phyloP scores from a whole-genome alignment of 2,329 filamentous ascomycete species.

The Truncatella angustata region DNA sequence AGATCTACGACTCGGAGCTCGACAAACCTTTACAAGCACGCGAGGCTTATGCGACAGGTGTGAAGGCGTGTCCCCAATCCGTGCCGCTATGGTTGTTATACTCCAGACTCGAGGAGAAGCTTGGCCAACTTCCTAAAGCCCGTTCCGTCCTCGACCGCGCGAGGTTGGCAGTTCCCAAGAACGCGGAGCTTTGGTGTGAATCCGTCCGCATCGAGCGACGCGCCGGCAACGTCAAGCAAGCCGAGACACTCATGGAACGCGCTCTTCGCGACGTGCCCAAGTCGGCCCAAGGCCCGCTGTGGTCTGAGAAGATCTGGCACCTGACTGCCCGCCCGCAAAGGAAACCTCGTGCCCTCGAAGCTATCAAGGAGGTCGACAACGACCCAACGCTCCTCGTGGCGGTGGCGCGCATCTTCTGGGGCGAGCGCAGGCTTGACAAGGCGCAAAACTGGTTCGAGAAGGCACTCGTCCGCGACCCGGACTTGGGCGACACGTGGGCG shows the following conservation, averaged over 20 bases:
- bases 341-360: slow-evolving; percentile 86
- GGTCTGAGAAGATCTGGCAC: slow-evolving; percentile 94
- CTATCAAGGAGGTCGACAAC: slow-evolving; percentile 95
- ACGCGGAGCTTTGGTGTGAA: slow-evolving; percentile 83
- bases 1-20: slow-evolving; percentile 81
- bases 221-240: slow-evolving; percentile 78
- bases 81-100: slow-evolving; percentile 89
- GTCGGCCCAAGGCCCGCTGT: slow-evolving; percentile 70
- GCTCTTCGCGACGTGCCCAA: slow-evolving; percentile 89
- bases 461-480: slow-evolving; percentile 81
- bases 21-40: slow-evolving; percentile 79
- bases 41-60: slow-evolving; percentile 85
- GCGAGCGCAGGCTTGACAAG: slow-evolving; percentile 86
- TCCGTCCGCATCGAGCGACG: slow-evolving; percentile 90
- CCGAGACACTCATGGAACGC: slow-evolving; percentile 88
- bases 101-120: slow-evolving; percentile 80
- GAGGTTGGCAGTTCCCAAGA: slow-evolving; percentile 82
- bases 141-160: slow-evolving; percentile 91
- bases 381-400: slow-evolving; percentile 87
- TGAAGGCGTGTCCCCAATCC: slow-evolving; percentile 79
- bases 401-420: slow-evolving; percentile 94
- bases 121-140: slow-evolving; percentile 83
- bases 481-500: slow-evolving; percentile 91
- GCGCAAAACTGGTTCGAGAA: slow-evolving; percentile 98
- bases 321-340: slow-evolving; percentile 89